Evolutionary conservation across 2,329 filamentous ascomycete species (phyloP), one percentile per base, ranked within the genome.

Genomic region (Fulvia fulva): DNA sequence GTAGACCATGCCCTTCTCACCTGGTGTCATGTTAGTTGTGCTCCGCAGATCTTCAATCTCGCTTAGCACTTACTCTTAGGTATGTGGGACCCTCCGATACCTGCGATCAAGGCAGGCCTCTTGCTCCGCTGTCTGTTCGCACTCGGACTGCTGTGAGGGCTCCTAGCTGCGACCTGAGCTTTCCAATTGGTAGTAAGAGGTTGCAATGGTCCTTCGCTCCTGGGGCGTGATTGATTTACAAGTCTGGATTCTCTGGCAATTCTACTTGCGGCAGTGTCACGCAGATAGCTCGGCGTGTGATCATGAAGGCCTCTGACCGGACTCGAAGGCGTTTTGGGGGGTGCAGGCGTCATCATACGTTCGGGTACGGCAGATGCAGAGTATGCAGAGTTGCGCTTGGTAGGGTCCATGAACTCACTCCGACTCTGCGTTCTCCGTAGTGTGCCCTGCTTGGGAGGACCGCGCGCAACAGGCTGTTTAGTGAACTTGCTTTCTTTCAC

Each of bases 1-100:
- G 73, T 96, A 99, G 55, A 86, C 87, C 94, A 99, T 99, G 63
- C 93, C 94, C 74, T 96, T 94, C 60, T 96, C 83, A 69, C 87
- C 90, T 93, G 14, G 66, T 43, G 55, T 58, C 25, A 50, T 21
- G 26, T 50, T 32, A 50, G 47, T 53, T 51, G 34, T 50, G 41
- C 57, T 51, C 23, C 26, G 44, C 47, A 44, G 37, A 51, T 45
- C 34, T 11, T 30, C 32, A 46, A 46, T 28, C 16, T 57, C 28
- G 44, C 47, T 46, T 28, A 26, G 41, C 23, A 79, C 85, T 80
- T 81, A 95, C 91, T 87, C 79, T 93, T 96, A 32, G 88, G 81
- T 66, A 90, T 87, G 67, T 88, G 90, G 60, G 86, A 82, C 41
- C 85, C 85, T 72, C 84, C 85, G 72, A 97, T 83, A 62, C 92